A percentile compares a stretch with the other conserved stretches of the same genome.
phyloP scores from a whole-genome alignment of 345 rosid genomes.

The Camelina neglecta region DNA sequence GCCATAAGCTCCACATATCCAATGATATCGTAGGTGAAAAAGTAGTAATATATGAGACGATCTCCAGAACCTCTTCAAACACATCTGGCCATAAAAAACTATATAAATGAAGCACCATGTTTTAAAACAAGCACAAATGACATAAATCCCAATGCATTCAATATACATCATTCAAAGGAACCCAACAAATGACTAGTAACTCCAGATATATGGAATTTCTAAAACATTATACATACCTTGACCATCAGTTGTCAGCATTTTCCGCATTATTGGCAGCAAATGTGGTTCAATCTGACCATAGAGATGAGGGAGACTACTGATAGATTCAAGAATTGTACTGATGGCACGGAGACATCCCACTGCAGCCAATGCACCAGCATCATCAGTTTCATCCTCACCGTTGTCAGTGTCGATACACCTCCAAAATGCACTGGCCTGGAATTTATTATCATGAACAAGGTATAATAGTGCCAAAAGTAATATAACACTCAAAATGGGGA shows the following conservation, averaged over 20 bases:
- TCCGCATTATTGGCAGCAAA: slow-evolving; percentile 88
- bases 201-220: slow-evolving; percentile 2
- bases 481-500: slow-evolving; percentile 5
- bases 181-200: slow-evolving; percentile 15
- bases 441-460: slow-evolving; percentile 39
- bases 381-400: slow-evolving; percentile 87
- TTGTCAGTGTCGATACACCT: slow-evolving; percentile 88
- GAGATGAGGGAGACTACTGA: slow-evolving; percentile 89
- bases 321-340: slow-evolving; percentile 94
- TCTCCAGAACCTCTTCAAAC: slow-evolving; percentile 98
- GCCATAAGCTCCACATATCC: slow-evolving; percentile 99
- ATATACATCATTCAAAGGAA: slow-evolving; percentile 22
- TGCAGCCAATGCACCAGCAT: slow-evolving; percentile 95
- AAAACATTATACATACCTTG: slow-evolving; percentile 61
- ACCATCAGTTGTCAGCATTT: slow-evolving; percentile 97
- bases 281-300: slow-evolving; percentile 87
- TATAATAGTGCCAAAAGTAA: slow-evolving; percentile 10
- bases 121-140: slow-evolving; percentile 14
- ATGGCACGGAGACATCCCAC: slow-evolving; percentile 98
- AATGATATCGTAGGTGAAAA: slow-evolving; percentile 90
- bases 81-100: slow-evolving; percentile 51
- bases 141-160: slow-evolving; percentile 10
- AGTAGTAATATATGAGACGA: slow-evolving; percentile 92
- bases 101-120: slow-evolving; percentile 18
- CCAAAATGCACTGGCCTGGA: slow-evolving; percentile 95